Conservation (phyloP, 257 asterid genomes). For the Lithospermum erythrorhizon region DNA sequence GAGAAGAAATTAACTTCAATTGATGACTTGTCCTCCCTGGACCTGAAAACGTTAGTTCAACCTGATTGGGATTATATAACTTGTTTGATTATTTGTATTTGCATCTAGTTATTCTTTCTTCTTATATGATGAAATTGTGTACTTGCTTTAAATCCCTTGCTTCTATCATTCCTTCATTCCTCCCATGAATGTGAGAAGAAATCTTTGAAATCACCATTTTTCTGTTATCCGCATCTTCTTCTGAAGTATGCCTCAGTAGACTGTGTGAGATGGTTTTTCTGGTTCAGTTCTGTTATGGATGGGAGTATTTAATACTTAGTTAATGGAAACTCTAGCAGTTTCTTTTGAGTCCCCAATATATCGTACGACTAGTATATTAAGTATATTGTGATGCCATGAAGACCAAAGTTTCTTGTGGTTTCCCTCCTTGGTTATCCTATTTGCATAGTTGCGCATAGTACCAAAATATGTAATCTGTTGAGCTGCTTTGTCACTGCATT, state of each 20-base stretch:
- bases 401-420: background rate
- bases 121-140: background rate
- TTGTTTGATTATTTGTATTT: background rate
- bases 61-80: background rate
- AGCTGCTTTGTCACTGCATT: background rate
- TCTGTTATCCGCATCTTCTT: background rate
- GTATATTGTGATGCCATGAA: background rate
- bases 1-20: constrained; percentile 48
- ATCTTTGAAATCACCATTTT: background rate
- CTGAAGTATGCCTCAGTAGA: background rate
- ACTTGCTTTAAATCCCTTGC: background rate
- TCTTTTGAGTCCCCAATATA: background rate
- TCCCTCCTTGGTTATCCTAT: background rate
- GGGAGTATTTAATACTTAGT: background rate
- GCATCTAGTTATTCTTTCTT: background rate
- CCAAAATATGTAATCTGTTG: background rate
- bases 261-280: background rate
- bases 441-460: background rate
- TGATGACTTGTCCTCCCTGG: constrained; percentile 70
- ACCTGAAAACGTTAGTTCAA: constrained; percentile 53
- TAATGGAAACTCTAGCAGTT: too few relatives aligned
- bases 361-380: background rate
- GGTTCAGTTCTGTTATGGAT: background rate
- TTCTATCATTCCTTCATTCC: background rate
- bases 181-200: background rate